These are phyloP conservation scores for Aspergillus brunneoviolaceus DNA, from an alignment of 2,329 filamentous ascomycete genomes.

Conservation along the genomic window DNA sequence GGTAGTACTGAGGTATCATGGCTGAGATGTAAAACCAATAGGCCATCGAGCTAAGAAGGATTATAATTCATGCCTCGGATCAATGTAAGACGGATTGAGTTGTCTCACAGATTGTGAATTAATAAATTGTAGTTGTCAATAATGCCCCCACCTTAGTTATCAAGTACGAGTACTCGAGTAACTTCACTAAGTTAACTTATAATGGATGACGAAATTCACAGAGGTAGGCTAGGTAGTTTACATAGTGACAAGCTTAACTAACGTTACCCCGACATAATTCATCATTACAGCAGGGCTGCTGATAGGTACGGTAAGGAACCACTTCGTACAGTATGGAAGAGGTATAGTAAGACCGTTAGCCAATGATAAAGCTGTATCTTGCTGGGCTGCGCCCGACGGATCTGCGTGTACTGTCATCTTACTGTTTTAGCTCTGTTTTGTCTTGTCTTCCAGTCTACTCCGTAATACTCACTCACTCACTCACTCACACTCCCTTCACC, in stretches of 20 bases:
- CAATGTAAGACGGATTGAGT: neutral
- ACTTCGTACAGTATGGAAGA: neutral
- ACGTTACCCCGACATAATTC: neutral
- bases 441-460: neutral
- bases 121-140: neutral
- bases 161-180: neutral
- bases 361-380: neutral
- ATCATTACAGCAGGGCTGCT: too few species aligned
- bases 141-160: too few species aligned
- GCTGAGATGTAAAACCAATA: too few species aligned
- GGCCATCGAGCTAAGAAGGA: too few species aligned
- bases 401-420: neutral
- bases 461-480: too few species aligned
- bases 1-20: too few species aligned
- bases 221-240: neutral
- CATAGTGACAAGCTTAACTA: neutral
- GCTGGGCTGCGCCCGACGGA: constrained; percentile 6
- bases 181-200: neutral
- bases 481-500: neutral
- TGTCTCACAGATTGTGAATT: neutral
- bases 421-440: constrained; percentile 6
- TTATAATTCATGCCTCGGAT: too few species aligned
- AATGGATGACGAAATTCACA: constrained; percentile 21
- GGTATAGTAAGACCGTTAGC: too few species aligned
- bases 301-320: too few species aligned